Base-by-base conservation (phyloP, 1,284 basidiomycete genomes). In the Athelia psychrophila region DNA sequence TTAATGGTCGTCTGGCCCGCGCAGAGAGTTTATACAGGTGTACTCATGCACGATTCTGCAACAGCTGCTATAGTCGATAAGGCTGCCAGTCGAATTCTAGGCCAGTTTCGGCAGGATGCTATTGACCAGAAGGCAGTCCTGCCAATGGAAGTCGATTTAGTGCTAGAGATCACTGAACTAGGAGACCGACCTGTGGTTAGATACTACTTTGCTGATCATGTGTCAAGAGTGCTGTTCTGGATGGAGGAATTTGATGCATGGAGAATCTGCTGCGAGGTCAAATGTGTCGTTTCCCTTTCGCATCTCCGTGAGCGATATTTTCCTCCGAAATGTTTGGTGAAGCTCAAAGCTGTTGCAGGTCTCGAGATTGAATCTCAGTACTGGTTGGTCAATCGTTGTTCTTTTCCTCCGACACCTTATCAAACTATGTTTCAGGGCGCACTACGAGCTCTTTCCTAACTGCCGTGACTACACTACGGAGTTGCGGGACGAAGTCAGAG, bases 131-230 rank as follows among this genome's bases (percentile, higher is more conserved):
- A 46, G 44, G 25, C 8, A 16, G n/a, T n/a, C n/a, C 5, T 46
- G 25, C 44, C 44, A 5, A 27, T 8, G 15, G 25, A 23, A 9
- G 9, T 9, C 24, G 22, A 46, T 9, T 20, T 46, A n/a, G 44
- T 46, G 10, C 44, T 46, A 18, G 44, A 46, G 22, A 23, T 46
- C 44, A 8, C n/a, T 23, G 15, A 27, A n/a, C 18, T 27, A 5
- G 44, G 25, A 23, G 9, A 18, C 8, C 24, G 44, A 18, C n/a
- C 8, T 27, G 22, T 46, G 10, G 19, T n/a, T 27, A 20, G 44
- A 10, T 46, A 46, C 24, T 46, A 46, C 25, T 46, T 46, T 10
- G 44, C 23, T 24, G 44, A 46, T 9, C 44, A 46, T 27, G 23
- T 9, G 6, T 24, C 22, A 16, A n/a, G n/a, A 10, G 8, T n/a